Base-by-base conservation (phyloP, 352 stramenopile genomes). In the Pythium guiyangense region DNA sequence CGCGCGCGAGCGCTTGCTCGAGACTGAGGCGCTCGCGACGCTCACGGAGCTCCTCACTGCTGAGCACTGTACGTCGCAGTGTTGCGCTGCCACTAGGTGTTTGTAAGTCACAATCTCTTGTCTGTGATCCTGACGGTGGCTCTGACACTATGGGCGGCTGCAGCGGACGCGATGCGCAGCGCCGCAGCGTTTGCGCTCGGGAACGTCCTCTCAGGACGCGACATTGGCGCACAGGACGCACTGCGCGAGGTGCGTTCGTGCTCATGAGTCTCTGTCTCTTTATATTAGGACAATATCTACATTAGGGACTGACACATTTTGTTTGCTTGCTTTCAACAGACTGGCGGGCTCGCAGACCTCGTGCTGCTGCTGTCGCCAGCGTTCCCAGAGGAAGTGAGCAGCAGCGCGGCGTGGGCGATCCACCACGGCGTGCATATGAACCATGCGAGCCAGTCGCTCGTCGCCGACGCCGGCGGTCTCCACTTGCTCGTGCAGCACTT, bases 351-450 rank as follows among this genome's bases (percentile, higher is more conserved):
- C 15, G 66, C 77, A 0, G 69, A 74, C 48, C 69, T 91, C 20
- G 76, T 89, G 46, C 49, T 88, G 63, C 57, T 91, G 29, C 58
- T 87, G 46, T 89, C 81, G 27, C 73, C 78, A 1, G 67, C 67
- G 39, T 91, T 84, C 44, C 25, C 70, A n/a, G 78, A 88, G 56
- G 81, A 91, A 25, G 70, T 88, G 31, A 83, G 67, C 56, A 80
- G 73, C 51, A 85, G 77, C n/a, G 78, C 81, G 29, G 81, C 81
- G 9, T 91, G 81, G 81, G 81, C 78, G 54, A 79, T 91, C 55
- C 73, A 91, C 59, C 81, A 91, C 57, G 71, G 67, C 48, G 77
- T 87, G 31, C 62, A 81, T 54, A 51, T 84, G 20, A 89, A 89
- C 69, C 59, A 70, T 44, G 67, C 70, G n/a, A 91, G 66, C 47